Evolutionary conservation across 2,329 filamentous ascomycete genomes (phyloP).

Genomic region (Neofusicoccum umdonicola): DNA sequence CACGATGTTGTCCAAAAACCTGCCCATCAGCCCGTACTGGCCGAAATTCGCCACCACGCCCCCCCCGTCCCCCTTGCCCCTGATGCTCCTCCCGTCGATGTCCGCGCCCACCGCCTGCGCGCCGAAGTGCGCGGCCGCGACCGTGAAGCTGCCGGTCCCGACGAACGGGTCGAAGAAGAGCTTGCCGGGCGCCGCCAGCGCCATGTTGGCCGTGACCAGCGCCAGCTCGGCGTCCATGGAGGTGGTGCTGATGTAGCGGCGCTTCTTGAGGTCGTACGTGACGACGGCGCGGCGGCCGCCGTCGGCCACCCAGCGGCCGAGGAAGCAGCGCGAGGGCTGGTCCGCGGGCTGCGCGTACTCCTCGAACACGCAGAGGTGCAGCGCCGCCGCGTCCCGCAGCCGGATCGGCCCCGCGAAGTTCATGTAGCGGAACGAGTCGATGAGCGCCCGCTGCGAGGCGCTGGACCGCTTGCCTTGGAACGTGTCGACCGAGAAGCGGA

Average conservation of each 20-base stretch:
- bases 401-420: constrained; percentile 74
- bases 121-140: constrained; percentile 89
- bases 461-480: constrained; percentile 71
- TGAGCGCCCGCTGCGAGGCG: constrained; percentile 66
- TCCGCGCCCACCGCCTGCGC: constrained; percentile 82
- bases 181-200: constrained; percentile 76
- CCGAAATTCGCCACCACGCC: constrained; percentile 71
- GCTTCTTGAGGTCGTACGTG: constrained; percentile 87
- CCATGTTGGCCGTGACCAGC: constrained; percentile 87
- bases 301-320: constrained; percentile 69
- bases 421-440: constrained; percentile 79
- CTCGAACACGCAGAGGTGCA: constrained; percentile 79
- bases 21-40: constrained; percentile 69
- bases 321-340: constrained; percentile 62
- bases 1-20: constrained; percentile 75
- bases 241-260: constrained; percentile 90
- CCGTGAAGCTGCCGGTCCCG: constrained; percentile 87
- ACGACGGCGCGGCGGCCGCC: constrained; percentile 67
- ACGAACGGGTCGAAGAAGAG: constrained; percentile 94
- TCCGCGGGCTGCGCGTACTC: constrained; percentile 63
- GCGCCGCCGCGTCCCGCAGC: constrained; percentile 66
- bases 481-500: constrained; percentile 82
- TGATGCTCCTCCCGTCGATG: constrained; percentile 86
- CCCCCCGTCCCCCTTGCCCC: constrained; percentile 59
- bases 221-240: constrained; percentile 96